Base-by-base conservation (phyloP, 225 moss, liverwort and hornwort species). In the Antitrichia curtipendula region DNA sequence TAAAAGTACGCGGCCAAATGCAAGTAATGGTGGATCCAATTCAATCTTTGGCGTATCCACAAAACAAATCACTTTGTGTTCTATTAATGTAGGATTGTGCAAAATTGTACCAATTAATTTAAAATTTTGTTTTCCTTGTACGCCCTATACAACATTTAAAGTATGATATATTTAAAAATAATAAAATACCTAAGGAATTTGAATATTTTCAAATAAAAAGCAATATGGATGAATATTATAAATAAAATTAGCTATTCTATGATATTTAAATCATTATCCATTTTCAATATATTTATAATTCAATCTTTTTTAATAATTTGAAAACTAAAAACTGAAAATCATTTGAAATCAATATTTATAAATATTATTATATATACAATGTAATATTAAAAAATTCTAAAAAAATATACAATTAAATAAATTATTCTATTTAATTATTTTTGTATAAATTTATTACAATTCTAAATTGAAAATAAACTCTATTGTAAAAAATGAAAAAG, bases 41-140 rank as follows among this genome's bases (percentile, higher is more conserved):
- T 91, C 88, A 77, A 94, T 90, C 13, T 78, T 88, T 56, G 94
- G 94, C 1, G 87, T 80, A 84, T 92, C 92, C 23, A 61, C 92
- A 92, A 87, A 78, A 50, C 94, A 94, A 43, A 86, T 65, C 3
- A 94, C 92, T 49, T 90, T 91, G 14, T 92, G 91, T 12, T 91
- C 90, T 80, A 91, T 2, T 29, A 85, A 63, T 13, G 50, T 85
- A 66, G 91, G 91, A 90, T 91, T 92, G 21, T 93, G 43, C 75
- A 77, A 47, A 53, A 92, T 91, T 89, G 78, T 86, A 84, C 94
- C 91, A 60, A 94, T 87, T 49, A 92, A 78, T 66, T 91, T 93
- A 20, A 82, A 94, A 60, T 75, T 82, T 90, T 90, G 91, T 61
- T 88, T 91, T 52, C 94, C 91, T 43, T 89, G 84, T 24, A 57